Percentiles rank a stretch among this genome's conserved stretches.
Conservation (phyloP, 176 grass and related monocot species). For the Aegilops sharonensis region DNA sequence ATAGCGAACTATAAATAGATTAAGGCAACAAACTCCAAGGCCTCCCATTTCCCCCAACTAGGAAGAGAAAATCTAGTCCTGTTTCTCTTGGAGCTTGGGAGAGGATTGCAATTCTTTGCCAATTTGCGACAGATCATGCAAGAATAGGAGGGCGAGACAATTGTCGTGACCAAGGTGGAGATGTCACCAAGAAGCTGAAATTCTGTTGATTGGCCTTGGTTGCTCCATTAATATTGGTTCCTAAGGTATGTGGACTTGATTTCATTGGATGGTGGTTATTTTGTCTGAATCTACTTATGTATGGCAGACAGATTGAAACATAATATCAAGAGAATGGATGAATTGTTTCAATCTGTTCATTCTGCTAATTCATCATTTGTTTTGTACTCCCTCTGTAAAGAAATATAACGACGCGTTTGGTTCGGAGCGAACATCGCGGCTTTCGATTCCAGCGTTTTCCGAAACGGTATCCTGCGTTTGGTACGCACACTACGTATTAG, state of each 20-base stretch:
- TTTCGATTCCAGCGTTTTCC: no score
- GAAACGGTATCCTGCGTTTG: no score
- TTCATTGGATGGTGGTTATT: not conserved
- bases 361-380: not conserved
- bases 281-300: not conserved
- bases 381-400: no score
- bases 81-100: constrained; percentile 24
- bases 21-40: constrained; percentile 15
- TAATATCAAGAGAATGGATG: not conserved
- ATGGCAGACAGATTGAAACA: not conserved
- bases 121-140: constrained; percentile 24
- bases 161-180: not conserved
- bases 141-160: constrained; percentile 25
- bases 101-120: constrained; percentile 18
- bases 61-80: constrained; percentile 33
- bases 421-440: no score
- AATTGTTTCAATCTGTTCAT: not conserved
- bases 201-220: not conserved
- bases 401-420: no score
- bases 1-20: constrained; percentile 58
- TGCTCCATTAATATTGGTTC: constrained; percentile 16
- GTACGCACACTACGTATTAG: no score
- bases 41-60: constrained; percentile 48
- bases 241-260: constrained; percentile 33
- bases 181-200: constrained; percentile 35